Percentiles rank a stretch among this genome's conserved stretches.
phyloP scores from a whole-genome alignment of 2,329 filamentous ascomycete genomes.

The Xylaria sp. region DNA sequence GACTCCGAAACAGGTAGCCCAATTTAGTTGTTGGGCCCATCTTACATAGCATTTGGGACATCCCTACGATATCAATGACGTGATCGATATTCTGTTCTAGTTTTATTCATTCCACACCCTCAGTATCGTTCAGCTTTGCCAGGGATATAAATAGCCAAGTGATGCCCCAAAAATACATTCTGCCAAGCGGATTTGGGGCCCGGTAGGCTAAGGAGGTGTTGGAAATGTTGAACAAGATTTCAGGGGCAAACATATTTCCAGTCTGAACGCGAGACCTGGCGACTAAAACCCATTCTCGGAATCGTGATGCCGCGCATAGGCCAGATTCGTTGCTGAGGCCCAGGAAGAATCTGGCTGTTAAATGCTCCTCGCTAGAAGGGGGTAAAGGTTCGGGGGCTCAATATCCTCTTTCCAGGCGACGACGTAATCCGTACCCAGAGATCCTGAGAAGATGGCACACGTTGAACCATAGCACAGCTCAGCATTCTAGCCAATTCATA shows the following conservation, averaged over 20 bases:
- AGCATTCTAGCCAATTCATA: constrained; percentile 10
- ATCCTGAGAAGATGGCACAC: neutral
- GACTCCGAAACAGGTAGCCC: too few relatives aligned
- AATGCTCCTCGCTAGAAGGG: neutral
- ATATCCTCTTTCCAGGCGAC: neutral
- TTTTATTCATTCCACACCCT: too few relatives aligned
- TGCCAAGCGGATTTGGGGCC: neutral
- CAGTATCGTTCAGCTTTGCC: too few relatives aligned
- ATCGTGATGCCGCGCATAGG: constrained; percentile 9
- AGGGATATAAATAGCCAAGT: too few relatives aligned
- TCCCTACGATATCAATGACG: too few relatives aligned
- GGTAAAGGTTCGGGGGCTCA: constrained; percentile 1
- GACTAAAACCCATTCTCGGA: constrained; percentile 6
- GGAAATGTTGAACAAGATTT: neutral
- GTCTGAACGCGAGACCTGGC: neutral
- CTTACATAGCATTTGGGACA: too few relatives aligned
- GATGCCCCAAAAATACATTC: neutral
- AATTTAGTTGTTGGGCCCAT: too few relatives aligned
- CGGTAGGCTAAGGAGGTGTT: neutral
- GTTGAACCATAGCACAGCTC: neutral
- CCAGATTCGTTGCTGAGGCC: constrained; percentile 8
- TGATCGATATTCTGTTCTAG: too few relatives aligned
- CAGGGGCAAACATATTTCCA: neutral
- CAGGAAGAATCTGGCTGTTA: constrained; percentile 7
- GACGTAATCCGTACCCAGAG: neutral